These are phyloP conservation scores for Solanum ahanhuiri DNA, from an alignment of 257 asterid species.

Conservation along the genomic window DNA sequence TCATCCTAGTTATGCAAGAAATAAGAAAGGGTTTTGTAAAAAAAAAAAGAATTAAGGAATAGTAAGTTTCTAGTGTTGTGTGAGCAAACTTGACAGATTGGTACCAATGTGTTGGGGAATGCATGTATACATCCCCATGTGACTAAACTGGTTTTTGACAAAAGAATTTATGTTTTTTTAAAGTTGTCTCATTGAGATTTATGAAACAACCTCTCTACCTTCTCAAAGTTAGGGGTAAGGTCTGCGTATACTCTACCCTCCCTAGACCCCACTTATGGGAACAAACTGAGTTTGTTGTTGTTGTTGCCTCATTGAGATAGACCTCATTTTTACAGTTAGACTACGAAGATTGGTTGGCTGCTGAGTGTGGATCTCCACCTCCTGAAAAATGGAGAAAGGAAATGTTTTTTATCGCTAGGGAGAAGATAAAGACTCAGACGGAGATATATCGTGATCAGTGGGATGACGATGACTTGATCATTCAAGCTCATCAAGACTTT, in stretches of 20 bases:
- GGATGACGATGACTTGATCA: constrained; percentile 60
- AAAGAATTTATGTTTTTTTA: too few relatives aligned
- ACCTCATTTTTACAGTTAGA: constrained; percentile 47
- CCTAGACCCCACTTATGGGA: background rate
- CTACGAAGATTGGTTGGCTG: constrained; percentile 81
- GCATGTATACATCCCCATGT: background rate
- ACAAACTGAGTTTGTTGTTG: background rate
- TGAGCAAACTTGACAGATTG: background rate
- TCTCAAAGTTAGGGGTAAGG: background rate
- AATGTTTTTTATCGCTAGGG: constrained; percentile 46
- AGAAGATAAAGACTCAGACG: constrained; percentile 37
- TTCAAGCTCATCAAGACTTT: constrained; percentile 54
- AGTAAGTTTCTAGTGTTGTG: background rate
- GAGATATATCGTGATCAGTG: constrained; percentile 71
- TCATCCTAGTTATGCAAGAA: background rate
- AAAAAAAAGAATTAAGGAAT: background rate
- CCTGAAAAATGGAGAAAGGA: constrained; percentile 75
- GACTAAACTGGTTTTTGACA: background rate
- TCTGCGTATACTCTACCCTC: background rate
- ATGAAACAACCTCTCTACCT: background rate
- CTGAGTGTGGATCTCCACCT: constrained; percentile 33
- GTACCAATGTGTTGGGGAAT: background rate
- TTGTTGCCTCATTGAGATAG: background rate
- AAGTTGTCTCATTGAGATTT: background rate
- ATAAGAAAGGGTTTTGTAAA: background rate